Percentiles rank a stretch among this genome's conserved stretches.
These are phyloP conservation scores for Acer negundo DNA, from an alignment of 345 rosid species.

Conservation along the genomic window DNA sequence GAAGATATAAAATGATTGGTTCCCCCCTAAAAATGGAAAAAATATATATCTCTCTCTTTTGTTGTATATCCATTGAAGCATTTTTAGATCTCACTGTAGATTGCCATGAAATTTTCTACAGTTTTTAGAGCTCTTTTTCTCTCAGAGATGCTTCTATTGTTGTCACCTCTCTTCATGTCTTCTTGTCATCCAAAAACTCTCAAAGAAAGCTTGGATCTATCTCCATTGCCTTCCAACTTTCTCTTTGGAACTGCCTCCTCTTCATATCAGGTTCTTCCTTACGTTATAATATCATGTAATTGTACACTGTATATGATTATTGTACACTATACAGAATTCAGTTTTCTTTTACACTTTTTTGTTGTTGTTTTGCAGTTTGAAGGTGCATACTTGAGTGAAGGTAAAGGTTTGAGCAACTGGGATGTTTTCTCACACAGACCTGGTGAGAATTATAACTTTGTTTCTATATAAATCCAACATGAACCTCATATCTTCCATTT, in stretches of 20 bases:
- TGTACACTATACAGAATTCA: background rate
- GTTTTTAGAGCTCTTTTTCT: background rate
- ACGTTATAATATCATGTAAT: background rate
- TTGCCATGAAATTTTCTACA: background rate
- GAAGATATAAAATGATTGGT: background rate
- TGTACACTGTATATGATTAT: background rate
- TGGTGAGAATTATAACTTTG: constrained; percentile 14
- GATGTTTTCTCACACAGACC: constrained; percentile 39
- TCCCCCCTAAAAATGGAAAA: background rate
- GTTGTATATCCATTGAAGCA: background rate
- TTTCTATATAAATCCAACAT: background rate
- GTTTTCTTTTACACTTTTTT: background rate
- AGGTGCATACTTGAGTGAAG: constrained; percentile 45
- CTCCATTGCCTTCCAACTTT: constrained; percentile 16
- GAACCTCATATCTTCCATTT: no score
- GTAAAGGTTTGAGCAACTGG: constrained; percentile 44
- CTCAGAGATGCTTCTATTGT: background rate
- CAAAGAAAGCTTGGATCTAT: constrained; percentile 6
- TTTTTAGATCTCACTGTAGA: background rate
- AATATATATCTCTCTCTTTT: background rate
- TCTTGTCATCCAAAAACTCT: constrained; percentile 1
- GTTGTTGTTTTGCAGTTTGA: constrained; percentile 24
- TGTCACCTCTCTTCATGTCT: background rate
- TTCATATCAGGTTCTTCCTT: background rate
- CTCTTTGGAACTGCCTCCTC: constrained; percentile 17